Conservation (phyloP, 805 yeast species). For the Yamadazyma endophytica region DNA sequence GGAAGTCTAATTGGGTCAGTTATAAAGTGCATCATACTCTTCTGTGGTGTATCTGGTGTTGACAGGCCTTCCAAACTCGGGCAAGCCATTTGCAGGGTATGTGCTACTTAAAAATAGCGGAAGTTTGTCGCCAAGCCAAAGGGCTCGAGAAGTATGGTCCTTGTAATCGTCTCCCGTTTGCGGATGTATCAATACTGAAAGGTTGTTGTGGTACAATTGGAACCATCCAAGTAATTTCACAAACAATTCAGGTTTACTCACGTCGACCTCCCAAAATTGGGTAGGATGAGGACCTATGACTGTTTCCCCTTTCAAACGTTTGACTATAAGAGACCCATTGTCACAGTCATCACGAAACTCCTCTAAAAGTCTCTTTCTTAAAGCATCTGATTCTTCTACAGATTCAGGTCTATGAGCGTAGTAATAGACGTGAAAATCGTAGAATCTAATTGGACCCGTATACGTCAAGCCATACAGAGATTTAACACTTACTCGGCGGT, state of each 20-base stretch:
- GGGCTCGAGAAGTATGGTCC: constrained; percentile 25
- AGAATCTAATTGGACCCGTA: constrained; percentile 23
- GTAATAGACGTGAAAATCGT: constrained; percentile 31
- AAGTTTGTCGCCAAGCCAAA: constrained; percentile 26
- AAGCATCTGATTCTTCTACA: constrained; percentile 16
- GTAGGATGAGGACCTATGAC: constrained; percentile 30
- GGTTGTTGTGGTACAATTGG: constrained; percentile 24
- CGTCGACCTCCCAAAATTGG: constrained; percentile 33
- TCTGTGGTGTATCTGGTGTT: constrained; percentile 13
- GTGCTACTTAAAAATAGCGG: constrained; percentile 15
- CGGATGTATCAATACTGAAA: constrained; percentile 30
- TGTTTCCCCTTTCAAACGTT: constrained; percentile 19
- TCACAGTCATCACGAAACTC: constrained; percentile 20
- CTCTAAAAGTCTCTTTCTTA: constrained; percentile 16
- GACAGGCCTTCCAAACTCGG: constrained; percentile 23
- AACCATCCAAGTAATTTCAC: constrained; percentile 25
- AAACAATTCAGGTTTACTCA: constrained; percentile 25
- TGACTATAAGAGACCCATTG: constrained; percentile 26
- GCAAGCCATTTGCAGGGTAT: constrained; percentile 12
- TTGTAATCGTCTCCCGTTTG: constrained; percentile 25
- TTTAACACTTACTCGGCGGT: constrained; percentile 12
- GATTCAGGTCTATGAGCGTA: constrained; percentile 16
- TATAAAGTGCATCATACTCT: constrained; percentile 9
- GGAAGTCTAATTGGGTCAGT: not conserved
- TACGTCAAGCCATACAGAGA: constrained; percentile 16